A percentile compares a stretch with the other conserved stretches of the same genome.
phyloP scores from a whole-genome alignment of 345 rosid species.

The Aethionema arabicum region DNA sequence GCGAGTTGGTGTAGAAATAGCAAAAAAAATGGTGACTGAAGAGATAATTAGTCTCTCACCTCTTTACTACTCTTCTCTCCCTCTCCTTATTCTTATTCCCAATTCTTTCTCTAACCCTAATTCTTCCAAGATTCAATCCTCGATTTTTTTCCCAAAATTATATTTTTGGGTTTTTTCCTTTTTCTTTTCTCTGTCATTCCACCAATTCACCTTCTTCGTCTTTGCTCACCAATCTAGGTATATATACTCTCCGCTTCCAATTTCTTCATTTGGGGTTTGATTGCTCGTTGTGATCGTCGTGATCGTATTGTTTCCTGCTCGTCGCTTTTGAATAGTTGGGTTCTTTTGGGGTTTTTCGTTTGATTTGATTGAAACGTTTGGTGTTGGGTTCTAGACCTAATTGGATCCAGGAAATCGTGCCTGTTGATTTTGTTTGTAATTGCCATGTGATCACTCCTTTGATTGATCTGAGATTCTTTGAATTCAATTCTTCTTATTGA shows the following conservation, averaged over 20 bases:
- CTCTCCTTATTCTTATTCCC: slow-evolving; percentile 21
- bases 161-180: slow-evolving; percentile 10
- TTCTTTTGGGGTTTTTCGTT: slow-evolving; percentile 3
- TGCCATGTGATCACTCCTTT: slow-evolving; percentile 1
- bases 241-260: background rate
- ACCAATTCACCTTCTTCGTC: slow-evolving; percentile 14
- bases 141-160: slow-evolving; percentile 19
- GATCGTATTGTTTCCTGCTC: slow-evolving; percentile 13
- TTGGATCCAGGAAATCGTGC: slow-evolving; percentile 18
- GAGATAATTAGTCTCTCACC: slow-evolving; percentile 55
- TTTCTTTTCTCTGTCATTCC: slow-evolving; percentile 19
- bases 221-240: slow-evolving; percentile 18
- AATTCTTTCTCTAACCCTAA: slow-evolving; percentile 45
- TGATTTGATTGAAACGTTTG: slow-evolving; percentile 12
- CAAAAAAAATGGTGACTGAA: slow-evolving; percentile 68
- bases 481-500: slow-evolving; percentile 3
- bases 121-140: slow-evolving; percentile 29
- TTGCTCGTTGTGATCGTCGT: background rate
- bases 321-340: slow-evolving; percentile 12
- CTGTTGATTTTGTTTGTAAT: background rate
- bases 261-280: slow-evolving; percentile 4
- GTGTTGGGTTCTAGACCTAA: slow-evolving; percentile 6
- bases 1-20: slow-evolving; percentile 65
- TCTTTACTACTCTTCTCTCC: slow-evolving; percentile 28
- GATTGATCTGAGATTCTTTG: slow-evolving; percentile 11